Base-by-base conservation (phyloP, 148 eudicot species). In the Dysphania ambrosioides region DNA sequence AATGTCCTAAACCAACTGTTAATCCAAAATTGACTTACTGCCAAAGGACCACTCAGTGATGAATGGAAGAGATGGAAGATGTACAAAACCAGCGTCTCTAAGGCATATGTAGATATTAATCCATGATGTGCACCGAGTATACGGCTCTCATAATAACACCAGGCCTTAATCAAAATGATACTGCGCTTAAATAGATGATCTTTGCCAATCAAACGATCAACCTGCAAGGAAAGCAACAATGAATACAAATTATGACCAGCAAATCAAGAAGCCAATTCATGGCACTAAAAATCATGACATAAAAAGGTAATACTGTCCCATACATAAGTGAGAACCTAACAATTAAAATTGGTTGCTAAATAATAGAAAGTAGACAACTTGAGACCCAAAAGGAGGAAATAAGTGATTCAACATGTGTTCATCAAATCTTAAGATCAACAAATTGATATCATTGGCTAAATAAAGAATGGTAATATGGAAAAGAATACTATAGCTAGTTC, bases 131-230 rank as follows among this genome's bases (percentile, higher is more conserved):
- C 93, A 73, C 99, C 99, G 57, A 96, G 90, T 78, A 92, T 89
- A 65, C 99, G 97, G 74, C 99, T 96, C 82, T 96, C 99, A 65
- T 96, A 96, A 75, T 90, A 96, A 78, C 99, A 96, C 99, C 99
- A 96, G 10, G 99, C 91, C 79, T 96, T 96, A 35, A 92, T 90
- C 77, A 96, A 79, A 73, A 96, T 87, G 68, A 96, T 92, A 74
- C 99, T 92, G 64, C 91, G 90, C 80, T 96, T 96, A 77, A 96
- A 92, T 35, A 96, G 91, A 85, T 96, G 89, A 76, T 89, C 86
- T 86, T 87, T 89, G 56, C 90, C 96, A 76, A 96, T 92, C 34
- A 85, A 66, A 57, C 84, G 87, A 85, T 96, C 91, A 73, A 92
- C 93, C 98, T 95, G 86, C 40, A 75, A 69, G 59, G 47, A 53